Evolutionary conservation across 225 moss, liverwort and hornwort genomes (phyloP), one percentile per base, ranked within the genome.

Genomic region (Marchantia paleacea): DNA sequence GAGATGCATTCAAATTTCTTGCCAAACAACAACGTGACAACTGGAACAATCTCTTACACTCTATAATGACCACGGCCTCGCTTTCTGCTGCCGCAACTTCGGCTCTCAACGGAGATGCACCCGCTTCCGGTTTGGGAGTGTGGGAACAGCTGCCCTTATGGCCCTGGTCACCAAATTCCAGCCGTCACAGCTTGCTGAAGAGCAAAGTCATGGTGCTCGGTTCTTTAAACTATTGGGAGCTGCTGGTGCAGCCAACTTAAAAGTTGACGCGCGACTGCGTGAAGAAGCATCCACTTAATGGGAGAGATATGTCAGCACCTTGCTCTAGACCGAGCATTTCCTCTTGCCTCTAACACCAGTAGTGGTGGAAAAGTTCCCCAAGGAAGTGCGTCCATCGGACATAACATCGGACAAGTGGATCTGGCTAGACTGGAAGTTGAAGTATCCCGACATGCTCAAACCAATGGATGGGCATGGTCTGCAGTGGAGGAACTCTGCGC

Each of bases 41-140:
- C 80, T 91, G 91, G 93, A 93, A 90, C 80, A 76, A 83, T 61
- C 92, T 91, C 10, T 91, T 90, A 70, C 91, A 86, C 75, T 20
- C 72, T 61, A 90, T 87, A 0, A 82, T 90, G 48, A 82, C 79
- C 64, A 75, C 87, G 48, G 80, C 88, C 47, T 87, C 87, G 0
- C 85, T 84, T 1, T 86, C 84, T 24, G 87, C 85, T 0, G 82
- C 85, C 16, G 24, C 75, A 9, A 81, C 85, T 0, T 73, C 87
- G 1, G 90, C 90, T 6, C 19, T 85, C 12, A 87, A 87, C 55
- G 86, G 85, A 25, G 81, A 75, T 2, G 30, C n/a, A 3, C 87
- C 77, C 6, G 81, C 88, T 22, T 28, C 71, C 30, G 79, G 88
- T 5, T 65, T 88, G 28, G 57, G 87, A 0, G 57, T 92, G 76